Conservation (phyloP, 345 rosid genomes). For the Orychophragmus violaceus region DNA sequence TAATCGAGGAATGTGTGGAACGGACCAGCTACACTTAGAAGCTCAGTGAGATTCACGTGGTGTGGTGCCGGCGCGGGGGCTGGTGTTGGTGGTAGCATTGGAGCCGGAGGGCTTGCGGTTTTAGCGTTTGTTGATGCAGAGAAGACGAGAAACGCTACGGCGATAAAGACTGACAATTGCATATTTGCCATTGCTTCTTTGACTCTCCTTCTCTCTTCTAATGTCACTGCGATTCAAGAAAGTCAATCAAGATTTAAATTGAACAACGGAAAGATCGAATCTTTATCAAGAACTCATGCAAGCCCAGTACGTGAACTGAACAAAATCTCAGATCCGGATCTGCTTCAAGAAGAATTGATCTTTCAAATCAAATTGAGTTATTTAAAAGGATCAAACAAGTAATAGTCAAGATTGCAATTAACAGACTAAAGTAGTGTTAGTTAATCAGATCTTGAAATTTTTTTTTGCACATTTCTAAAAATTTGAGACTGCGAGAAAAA, state of each 20-base stretch:
- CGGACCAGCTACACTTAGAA: conserved; percentile 84
- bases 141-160: conserved; percentile 35
- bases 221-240: not conserved
- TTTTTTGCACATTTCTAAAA: not conserved
- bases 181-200: conserved; percentile 28
- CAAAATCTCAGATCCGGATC: conserved; percentile 31
- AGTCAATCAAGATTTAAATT: not conserved
- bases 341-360: not conserved
- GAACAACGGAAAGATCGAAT: conserved; percentile 1
- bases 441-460: conserved; percentile 20
- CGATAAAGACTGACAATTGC: conserved; percentile 36
- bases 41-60: conserved; percentile 61
- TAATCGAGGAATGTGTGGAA: conserved; percentile 66
- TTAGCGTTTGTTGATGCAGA: conserved; percentile 42
- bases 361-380: not conserved
- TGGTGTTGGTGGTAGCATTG: conserved; percentile 42
- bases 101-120: conserved; percentile 51
- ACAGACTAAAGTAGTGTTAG: not conserved
- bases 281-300: not conserved
- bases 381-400: not conserved
- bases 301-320: not conserved
- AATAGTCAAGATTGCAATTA: not conserved
- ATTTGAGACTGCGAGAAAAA: not conserved
- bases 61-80: conserved; percentile 70
- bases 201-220: not conserved